These are phyloP conservation scores for Globisporangium abappressorium DNA, from an alignment of 352 stramenopile genomes.

Conservation along the genomic window DNA sequence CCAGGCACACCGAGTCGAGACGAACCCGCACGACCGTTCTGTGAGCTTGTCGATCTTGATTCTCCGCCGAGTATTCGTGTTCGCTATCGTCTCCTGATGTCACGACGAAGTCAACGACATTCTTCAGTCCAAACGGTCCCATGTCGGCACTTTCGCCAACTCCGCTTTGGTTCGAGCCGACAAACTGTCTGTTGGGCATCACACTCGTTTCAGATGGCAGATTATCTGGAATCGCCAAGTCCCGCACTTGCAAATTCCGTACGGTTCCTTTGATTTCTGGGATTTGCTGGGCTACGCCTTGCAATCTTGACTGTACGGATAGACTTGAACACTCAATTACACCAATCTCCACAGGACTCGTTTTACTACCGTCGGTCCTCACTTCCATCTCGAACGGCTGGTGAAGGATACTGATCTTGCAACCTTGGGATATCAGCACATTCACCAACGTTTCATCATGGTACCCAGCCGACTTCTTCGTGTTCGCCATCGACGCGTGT, in stretches of 20 bases:
- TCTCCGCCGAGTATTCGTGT: slow-evolving; percentile 8
- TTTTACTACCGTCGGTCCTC: background rate
- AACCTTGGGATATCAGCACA: slow-evolving; percentile 29
- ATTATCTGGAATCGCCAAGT: slow-evolving; percentile 49
- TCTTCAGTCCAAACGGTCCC: slow-evolving; percentile 53
- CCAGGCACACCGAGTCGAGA: slow-evolving; percentile 76
- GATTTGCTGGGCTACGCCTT: background rate
- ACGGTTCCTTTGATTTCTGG: slow-evolving; percentile 59
- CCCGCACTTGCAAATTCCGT: slow-evolving; percentile 67
- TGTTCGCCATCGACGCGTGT: slow-evolving; percentile 26
- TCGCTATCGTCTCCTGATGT: slow-evolving; percentile 3
- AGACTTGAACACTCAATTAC: slow-evolving; percentile 19
- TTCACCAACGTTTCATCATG: slow-evolving; percentile 18
- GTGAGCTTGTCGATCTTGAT: slow-evolving; percentile 10
- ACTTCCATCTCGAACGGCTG: slow-evolving; percentile 23
- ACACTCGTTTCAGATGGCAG: slow-evolving; percentile 24
- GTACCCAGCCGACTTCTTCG: slow-evolving; percentile 21
- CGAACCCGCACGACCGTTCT: slow-evolving; percentile 42
- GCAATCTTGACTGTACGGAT: slow-evolving; percentile 14
- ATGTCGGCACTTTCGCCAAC: slow-evolving; percentile 34
- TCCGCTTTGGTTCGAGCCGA: slow-evolving; percentile 62
- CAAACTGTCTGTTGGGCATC: slow-evolving; percentile 67
- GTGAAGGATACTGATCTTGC: slow-evolving; percentile 42
- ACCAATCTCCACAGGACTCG: slow-evolving; percentile 16
- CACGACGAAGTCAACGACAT: slow-evolving; percentile 66